Percentiles rank a stretch among this genome's conserved stretches.
Evolutionary conservation across 139 green algal species (phyloP).

Genomic region (Pseudopediastrum boryanum): DNA sequence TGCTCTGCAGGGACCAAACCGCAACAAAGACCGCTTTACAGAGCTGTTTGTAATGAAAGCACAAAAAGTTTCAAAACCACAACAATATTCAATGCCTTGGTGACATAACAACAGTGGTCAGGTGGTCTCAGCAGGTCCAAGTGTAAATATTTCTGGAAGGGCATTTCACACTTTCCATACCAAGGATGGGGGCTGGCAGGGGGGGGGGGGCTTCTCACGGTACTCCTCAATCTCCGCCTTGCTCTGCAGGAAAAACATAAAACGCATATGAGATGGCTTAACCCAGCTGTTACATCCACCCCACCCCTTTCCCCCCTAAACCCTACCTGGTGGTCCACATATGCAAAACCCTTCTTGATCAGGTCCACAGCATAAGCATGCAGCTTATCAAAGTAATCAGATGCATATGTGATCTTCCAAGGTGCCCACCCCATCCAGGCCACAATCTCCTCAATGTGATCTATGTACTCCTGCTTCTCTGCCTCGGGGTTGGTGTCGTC

Average conservation of each 20-base stretch:
- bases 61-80: background rate
- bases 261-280: background rate
- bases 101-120: too few relatives aligned
- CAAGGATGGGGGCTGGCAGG: too few relatives aligned
- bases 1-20: slow-evolving; percentile 63
- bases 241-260: background rate
- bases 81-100: background rate
- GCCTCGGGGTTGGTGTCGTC: slow-evolving; percentile 99
- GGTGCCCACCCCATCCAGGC: slow-evolving; percentile 94
- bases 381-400: slow-evolving; percentile 96
- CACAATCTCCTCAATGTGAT: slow-evolving; percentile 85
- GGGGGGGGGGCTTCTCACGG: slow-evolving; percentile 84
- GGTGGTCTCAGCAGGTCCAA: too few relatives aligned
- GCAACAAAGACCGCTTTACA: background rate
- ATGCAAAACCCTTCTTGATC: slow-evolving; percentile 92
- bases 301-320: background rate
- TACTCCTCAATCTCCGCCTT: slow-evolving; percentile 67
- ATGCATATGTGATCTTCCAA: slow-evolving; percentile 94
- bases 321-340: slow-evolving; percentile 92
- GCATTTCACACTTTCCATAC: too few relatives aligned
- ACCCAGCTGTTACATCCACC: background rate
- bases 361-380: slow-evolving; percentile 92
- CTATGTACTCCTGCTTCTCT: slow-evolving; percentile 76
- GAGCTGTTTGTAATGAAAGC: background rate
- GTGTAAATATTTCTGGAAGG: too few relatives aligned